Base-by-base conservation (phyloP, 805 yeast genomes). In the Candida succiphila region DNA sequence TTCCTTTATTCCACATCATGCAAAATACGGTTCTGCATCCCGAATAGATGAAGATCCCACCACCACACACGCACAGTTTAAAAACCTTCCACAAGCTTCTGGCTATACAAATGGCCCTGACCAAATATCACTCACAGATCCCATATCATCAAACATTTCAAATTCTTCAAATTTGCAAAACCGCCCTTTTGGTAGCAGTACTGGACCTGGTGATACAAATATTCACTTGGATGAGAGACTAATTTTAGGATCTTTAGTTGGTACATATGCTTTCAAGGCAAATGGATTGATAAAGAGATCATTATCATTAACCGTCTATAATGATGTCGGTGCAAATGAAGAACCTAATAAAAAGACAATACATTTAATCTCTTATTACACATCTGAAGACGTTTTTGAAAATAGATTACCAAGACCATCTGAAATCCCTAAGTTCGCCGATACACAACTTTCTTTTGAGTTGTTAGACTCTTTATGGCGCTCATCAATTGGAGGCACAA, bases 231-330 rank as follows among this genome's bases (percentile, higher is more conserved):
- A 32, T 13, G 37, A 39, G 32, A 45, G 75, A 28, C 51, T 66
- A 4, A 50, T 75, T 4, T 74, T 71, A 17, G 80, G 80, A 13
- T 73, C 79, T 0, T 55, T 73, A 29, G 72, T 70, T 17, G 70
- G 72, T 24, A 67, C 78, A 0, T 77, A 75, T 46, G 76, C 76
- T 10, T 79, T 77, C 49, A 78, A 77, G 47, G 77, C 72, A 30
- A 65, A 67, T 29, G 95, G 95, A 0, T 63, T 88, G 30, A 74
- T 86, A 38, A 88, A 88, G 54, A 86, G 87, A 54, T 84, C 96
- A 0, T 60, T 86, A 39, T 74, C 86, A 1, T 63, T 85, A 18
- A 68, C 75, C n/a, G 54, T 56, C 17, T 4, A 26, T 9, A 56
- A 58, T 16, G 33, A 36, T 5, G 20, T 30, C 36, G 17, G 14